Evolutionary conservation across 169 alveolate genomes (phyloP), one percentile per base, ranked within the genome.

Genomic region (Toxoplasma gondii): DNA sequence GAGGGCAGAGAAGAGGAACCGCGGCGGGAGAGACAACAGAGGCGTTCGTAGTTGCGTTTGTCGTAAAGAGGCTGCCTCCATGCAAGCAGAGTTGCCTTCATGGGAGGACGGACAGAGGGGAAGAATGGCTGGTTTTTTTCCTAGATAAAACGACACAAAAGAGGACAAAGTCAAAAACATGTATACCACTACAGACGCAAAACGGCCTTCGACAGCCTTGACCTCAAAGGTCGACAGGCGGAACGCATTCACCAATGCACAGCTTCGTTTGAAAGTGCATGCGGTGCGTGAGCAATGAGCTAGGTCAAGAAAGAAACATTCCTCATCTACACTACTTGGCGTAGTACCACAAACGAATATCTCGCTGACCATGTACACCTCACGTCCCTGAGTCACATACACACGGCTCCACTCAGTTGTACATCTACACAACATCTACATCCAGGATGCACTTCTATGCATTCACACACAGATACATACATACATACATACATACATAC

Each of bases 11-110:
- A 74, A 74, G 45, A 74, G 84, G 2, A 16, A 10, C 43, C 84
- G 43, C 17, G 84, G 84, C 49, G 84, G 43, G 45, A 19, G 44
- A 41, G 84, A 7, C 44, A 31, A n/a, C 9, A n/a, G 84, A 22
- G 84, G 84, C 39, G 22, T 36, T 19, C 44, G 43, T 44, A 74
- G 84, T 44, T 74, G 84, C 84, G 45, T n/a, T n/a, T 74, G 84
- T 44, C 74, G 9, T 31, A 64, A 31, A 16, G 74, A 16, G 24
- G 34, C 74, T 4, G 24, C 74, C 5, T 64, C 74, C 7, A 16
- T 31, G 22, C 74, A 27, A 16, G 24, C 4, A 49, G 12, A 49
- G n/a, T n/a, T n/a, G 58, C 58, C 58, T 49, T 49, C 58, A 12
- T 12, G 4, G 58, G 58, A 49, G 22, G 74, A 64, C 74, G 74